Evolutionary conservation across 2,329 filamentous ascomycete genomes (phyloP), one percentile per base, ranked within the genome.

Genomic region (Xylariaceae sp.): DNA sequence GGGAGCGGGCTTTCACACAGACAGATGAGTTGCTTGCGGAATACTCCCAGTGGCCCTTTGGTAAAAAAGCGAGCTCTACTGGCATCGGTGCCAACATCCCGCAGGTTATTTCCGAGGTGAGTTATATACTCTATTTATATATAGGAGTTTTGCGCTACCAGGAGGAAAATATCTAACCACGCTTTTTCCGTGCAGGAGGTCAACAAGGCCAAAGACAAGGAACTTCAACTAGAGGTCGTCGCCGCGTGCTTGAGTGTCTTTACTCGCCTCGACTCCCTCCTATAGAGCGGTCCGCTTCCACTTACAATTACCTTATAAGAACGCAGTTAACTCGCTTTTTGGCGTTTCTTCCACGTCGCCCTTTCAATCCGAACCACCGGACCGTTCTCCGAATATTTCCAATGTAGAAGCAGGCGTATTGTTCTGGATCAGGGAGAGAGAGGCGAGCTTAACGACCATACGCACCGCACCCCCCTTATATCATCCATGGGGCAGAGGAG

Each of bases 11-110:
- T 3, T 99, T 98, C 75, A 91, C 92, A 41, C 93, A 98, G 79
- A 96, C 96, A 18, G 95, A 99, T 74, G 95, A 98, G 77, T 78
- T 99, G 63, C 80, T 99, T 56, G 91, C 91, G 42, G 93, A 98
- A 73, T 99, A 97, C 76, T 96, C 91, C 69, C 95, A 98, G 78
- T 99, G 89, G 89, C 95, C 95, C 0, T 99, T 99, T 77, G 92
- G 88, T 50, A 89, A 88, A 77, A 89, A 93, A 75, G 89, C 91
- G 23, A 86, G 86, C 32, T 86, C 77, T 40, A 85, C 91, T 63
- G 92, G 92, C 29, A 92, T 98, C 52, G 95, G 92, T 46, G 92
- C 93, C 64, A 99, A 99, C 72, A 75, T 99, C 71, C 90, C 91
- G 45, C 89, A 95, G 73, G 86, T 92, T 26, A 88, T 98, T 67